Conservation (phyloP, 2,329 filamentous ascomycete genomes). For the Fusarium sp. region DNA sequence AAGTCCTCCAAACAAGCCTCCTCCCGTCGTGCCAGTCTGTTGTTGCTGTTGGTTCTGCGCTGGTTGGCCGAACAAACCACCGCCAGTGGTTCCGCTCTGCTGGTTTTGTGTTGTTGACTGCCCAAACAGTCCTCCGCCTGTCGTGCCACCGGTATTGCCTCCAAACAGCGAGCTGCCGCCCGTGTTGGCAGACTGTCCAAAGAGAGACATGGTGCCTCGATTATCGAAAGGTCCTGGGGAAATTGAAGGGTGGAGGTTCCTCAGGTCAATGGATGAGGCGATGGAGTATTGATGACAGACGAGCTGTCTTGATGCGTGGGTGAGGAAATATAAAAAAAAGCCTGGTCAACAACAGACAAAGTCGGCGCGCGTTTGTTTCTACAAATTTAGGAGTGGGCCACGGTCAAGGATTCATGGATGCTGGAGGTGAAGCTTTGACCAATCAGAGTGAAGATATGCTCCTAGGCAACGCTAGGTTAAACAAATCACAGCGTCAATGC, state of each 20-base stretch:
- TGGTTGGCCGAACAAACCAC: conserved; percentile 47
- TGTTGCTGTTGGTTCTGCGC: conserved; percentile 40
- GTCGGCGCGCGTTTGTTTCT: conserved; percentile 45
- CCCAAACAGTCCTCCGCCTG: conserved; percentile 51
- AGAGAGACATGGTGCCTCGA: conserved; percentile 51
- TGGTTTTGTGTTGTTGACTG: conserved; percentile 46
- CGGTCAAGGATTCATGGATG: conserved; percentile 45
- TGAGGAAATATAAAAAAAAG: conserved; percentile 32
- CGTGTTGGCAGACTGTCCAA: conserved; percentile 49
- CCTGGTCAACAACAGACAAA: conserved; percentile 37
- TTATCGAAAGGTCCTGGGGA: conserved; percentile 5
- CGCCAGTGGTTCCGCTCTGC: conserved; percentile 36
- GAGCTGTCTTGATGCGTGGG: conserved; percentile 29
- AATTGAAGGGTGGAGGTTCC: background rate
- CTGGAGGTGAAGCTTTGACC: conserved; percentile 50
- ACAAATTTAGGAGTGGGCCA: conserved; percentile 50
- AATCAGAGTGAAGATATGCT: conserved; percentile 45
- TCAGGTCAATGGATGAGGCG: background rate
- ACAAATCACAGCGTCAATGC: conserved; percentile 6
- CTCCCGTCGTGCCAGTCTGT: conserved; percentile 41
- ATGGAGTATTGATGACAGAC: conserved; percentile 16
- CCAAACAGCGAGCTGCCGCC: conserved; percentile 43
- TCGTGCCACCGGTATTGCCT: conserved; percentile 42
- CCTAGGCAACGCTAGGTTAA: conserved; percentile 34
- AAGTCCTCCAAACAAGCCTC: conserved; percentile 51